These are phyloP conservation scores for Erodium moschatum DNA, from an alignment of 441 rosid genomes.

Conservation along the genomic window DNA sequence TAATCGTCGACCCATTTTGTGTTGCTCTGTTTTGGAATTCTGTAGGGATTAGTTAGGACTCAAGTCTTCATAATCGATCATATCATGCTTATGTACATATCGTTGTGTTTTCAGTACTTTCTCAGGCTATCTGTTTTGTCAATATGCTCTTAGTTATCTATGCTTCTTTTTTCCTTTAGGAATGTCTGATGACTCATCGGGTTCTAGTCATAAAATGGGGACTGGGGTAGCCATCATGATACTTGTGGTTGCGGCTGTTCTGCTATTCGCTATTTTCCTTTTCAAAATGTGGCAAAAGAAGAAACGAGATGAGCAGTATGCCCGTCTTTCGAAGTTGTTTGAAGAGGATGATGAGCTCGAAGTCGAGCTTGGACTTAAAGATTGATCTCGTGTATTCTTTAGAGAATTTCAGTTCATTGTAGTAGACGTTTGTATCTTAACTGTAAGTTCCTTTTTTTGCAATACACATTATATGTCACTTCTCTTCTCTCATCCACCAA, in stretches of 20 bases:
- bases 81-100: neutral
- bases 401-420: neutral
- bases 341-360: neutral
- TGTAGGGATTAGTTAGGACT: neutral
- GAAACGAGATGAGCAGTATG: neutral
- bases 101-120: neutral
- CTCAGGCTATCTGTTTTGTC: neutral
- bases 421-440: neutral
- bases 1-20: neutral
- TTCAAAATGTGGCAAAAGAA: neutral
- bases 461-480: too few relatives aligned
- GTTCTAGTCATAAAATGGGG: neutral
- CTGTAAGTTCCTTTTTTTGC: neutral
- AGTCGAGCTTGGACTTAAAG: neutral
- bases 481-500: too few relatives aligned
- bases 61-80: neutral
- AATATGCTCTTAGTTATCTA: neutral
- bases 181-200: neutral
- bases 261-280: neutral
- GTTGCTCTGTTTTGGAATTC: neutral
- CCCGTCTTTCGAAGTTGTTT: neutral
- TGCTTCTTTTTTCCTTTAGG: neutral
- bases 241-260: neutral
- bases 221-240: neutral
- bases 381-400: neutral